Evolutionary conservation across 2,329 filamentous ascomycete species (phyloP), one percentile per base, ranked within the genome.

Genomic region (Diaporthe nobilis): DNA sequence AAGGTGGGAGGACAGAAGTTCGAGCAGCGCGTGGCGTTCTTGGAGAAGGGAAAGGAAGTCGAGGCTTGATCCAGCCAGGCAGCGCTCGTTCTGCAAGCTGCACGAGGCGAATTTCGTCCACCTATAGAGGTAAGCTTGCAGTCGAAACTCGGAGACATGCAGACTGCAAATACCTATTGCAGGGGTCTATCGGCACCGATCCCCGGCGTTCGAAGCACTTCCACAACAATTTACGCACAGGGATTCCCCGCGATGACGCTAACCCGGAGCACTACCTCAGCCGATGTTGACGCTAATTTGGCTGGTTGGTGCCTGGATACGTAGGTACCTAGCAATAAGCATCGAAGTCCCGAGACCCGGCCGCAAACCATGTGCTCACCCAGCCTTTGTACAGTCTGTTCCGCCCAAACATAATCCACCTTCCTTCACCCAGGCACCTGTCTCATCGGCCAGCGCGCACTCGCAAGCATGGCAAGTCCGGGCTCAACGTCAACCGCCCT

Each of bases 401-500:
- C 34, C 34, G 34, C 31, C 37, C 20, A n/a, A 51, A 22, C 25
- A 34, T 22, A 6, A 34, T 12, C 39, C 42, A 37, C 20, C 28
- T 49, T 57, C 22, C 42, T 25, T 47, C n/a, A 20, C 20, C 25
- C 9, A 22, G 12, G 44, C 51, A 37, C 37, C 22, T 10, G n/a
- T 49, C 37, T 65, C 70, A 60, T 55, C 55, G 28, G 55, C 39
- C 13, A 34, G 61, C 57, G 53, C 60, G 28, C 37, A 71, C 49
- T n/a, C 47, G 31, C 47, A 39, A 57, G 37, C 71, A 77, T 77
- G 76, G 47, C 72, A 25, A 70, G 72, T 39, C 39, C 74, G 44
- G 51, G 58, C 47, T 65, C 65, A 37, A 53, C 83, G 22, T 91
- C 92, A 8, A 89, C 84, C 70, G 90, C 93, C 76, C 88, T 97